A percentile compares a stretch with the other conserved stretches of the same genome.
Conservation (phyloP, 208 protist species). For the Trypanosoma brucei region DNA sequence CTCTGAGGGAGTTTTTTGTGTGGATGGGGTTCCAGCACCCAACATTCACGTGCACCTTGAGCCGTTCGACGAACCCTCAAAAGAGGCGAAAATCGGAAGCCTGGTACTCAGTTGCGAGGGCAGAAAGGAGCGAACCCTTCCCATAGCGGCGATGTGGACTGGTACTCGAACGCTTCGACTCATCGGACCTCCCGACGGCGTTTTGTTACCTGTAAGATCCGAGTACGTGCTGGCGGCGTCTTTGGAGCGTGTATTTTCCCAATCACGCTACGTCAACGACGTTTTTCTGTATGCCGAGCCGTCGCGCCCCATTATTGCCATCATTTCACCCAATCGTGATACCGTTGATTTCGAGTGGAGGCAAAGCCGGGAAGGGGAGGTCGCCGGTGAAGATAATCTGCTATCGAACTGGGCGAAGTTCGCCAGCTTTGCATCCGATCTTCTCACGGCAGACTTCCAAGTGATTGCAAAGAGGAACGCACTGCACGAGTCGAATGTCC, state of each 20-base stretch:
- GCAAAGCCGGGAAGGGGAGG: constrained; percentile 23
- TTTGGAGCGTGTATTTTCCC: constrained; percentile 65
- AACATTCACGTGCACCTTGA: constrained; percentile 45
- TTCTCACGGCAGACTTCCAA: constrained; percentile 61
- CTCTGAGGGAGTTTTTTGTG: constrained; percentile 58
- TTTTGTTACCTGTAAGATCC: constrained; percentile 78
- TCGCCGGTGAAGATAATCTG: not conserved
- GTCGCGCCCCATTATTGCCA: constrained; percentile 66
- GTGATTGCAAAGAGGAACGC: constrained; percentile 43
- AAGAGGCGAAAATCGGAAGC: constrained; percentile 57
- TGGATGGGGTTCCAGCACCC: constrained; percentile 72
- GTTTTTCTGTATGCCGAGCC: constrained; percentile 81
- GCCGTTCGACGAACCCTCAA: constrained; percentile 46
- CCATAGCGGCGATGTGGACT: constrained; percentile 70
- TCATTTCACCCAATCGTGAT: constrained; percentile 81
- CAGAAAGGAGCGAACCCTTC: constrained; percentile 31
- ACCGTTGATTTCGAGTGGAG: constrained; percentile 82
- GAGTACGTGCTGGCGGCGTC: constrained; percentile 65
- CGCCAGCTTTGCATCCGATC: constrained; percentile 41
- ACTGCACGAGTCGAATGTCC: constrained; percentile 63
- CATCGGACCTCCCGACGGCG: constrained; percentile 52
- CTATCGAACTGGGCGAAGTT: constrained; percentile 64
- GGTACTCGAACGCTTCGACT: constrained; percentile 53
- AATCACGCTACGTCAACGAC: constrained; percentile 80
- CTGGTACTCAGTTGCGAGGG: constrained; percentile 27